Evolutionary conservation across 306 rosid genomes (phyloP).

Genomic region (Cicer cuneatum): DNA sequence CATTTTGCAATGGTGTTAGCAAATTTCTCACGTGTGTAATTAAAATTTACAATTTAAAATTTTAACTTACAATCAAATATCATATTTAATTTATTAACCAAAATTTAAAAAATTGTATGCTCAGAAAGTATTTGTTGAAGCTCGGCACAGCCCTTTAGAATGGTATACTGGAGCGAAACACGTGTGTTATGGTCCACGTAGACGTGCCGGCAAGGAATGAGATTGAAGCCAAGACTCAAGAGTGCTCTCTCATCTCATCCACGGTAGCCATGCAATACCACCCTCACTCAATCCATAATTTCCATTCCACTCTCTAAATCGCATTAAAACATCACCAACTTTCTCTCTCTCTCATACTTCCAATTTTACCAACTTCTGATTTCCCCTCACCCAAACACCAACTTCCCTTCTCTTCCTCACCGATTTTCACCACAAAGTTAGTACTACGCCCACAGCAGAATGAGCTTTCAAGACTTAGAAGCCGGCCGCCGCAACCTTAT

Average conservation of each 20-base stretch:
- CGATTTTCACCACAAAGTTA: conserved; percentile 46
- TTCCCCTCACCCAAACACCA: conserved; percentile 37
- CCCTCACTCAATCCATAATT: conserved; percentile 1
- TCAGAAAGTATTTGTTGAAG: too few relatives aligned
- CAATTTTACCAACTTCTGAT: conserved; percentile 38
- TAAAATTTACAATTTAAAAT: too few relatives aligned
- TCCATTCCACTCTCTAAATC: conserved; percentile 5
- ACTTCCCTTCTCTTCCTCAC: conserved; percentile 19
- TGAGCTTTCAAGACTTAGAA: conserved; percentile 96
- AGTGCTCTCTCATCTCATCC: background rate
- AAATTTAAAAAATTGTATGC: too few relatives aligned
- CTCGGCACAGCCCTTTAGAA: too few relatives aligned
- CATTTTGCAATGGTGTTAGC: too few relatives aligned
- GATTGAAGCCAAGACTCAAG: background rate
- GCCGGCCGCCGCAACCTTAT: conserved; percentile 69
- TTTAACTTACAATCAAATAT: too few relatives aligned
- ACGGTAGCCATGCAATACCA: background rate
- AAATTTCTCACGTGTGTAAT: too few relatives aligned
- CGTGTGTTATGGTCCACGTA: conserved; percentile 22
- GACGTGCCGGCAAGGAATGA: conserved; percentile 12
- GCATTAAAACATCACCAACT: background rate
- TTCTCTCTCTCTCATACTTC: conserved; percentile 1
- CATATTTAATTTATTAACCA: too few relatives aligned
- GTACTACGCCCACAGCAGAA: conserved; percentile 44
- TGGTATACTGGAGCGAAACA: background rate